Evolutionary conservation across 257 asterid genomes (phyloP), one percentile per base, ranked within the genome.

Genomic region (Schizonepeta tenuifolia): DNA sequence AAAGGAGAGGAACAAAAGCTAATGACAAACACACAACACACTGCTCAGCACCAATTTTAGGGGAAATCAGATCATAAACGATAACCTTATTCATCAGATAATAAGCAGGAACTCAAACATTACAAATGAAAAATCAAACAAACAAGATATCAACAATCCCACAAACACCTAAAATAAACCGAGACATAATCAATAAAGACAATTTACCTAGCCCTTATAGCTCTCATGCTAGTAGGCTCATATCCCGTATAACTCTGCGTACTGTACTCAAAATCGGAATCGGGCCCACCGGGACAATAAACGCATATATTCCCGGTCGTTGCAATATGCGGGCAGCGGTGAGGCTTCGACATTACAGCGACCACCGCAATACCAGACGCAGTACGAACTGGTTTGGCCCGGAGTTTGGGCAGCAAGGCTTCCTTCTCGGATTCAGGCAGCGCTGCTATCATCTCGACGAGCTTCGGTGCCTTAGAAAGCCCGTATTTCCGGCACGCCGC

Each of bases 261-360:
- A 75, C 98, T 92, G 62, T 95, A 92, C 85, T 95, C 99, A 47
- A 95, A 95, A 84, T 95, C 99, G 40, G 99, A 95, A 82, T 90
- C 97, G 1, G 98, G 99, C 0, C 99, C 98, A 3, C 99, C 99
- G 14, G 98, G 99, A 50, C 99, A 95, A 75, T 95, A 95, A 67
- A 95, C 98, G 67, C 99, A 95, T 13, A 95, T 95, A 71, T 95
- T 95, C 68, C 98, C 98, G 11, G 99, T 95, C 1, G 98, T 95
- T 9, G 99, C 99, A 61, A 95, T 95, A 71, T 95, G 99, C 21
- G 98, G 99, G 71, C 99, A 95, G 26, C 98, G 89, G 74, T 95
- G 99, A 49, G 99, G 99, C 81, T 95, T 95, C 46, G 98, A 92
- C 99, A 95, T 95, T n/a, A 95, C 98, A 18, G 99, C 99, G 49